These are phyloP conservation scores for Lavandula angustifolia DNA, from an alignment of 257 asterid genomes.

Conservation along the genomic window DNA sequence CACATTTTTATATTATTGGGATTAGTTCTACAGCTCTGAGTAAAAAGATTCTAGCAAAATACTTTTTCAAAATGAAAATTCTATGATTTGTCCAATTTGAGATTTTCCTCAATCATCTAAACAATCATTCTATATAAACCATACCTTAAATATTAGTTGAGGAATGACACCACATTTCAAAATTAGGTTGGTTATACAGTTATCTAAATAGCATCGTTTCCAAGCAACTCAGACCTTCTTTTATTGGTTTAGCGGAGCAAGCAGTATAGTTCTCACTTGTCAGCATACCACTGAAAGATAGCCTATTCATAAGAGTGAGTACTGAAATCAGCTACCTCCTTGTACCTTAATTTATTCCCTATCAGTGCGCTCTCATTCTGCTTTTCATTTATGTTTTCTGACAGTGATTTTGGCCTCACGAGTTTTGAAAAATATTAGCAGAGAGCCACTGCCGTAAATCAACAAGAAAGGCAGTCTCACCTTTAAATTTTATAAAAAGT, in stretches of 20 bases:
- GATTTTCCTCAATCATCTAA: slow-evolving; percentile 13
- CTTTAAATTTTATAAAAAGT: background rate
- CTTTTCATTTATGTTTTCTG: background rate
- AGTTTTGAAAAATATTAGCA: slow-evolving; percentile 1
- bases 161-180: slow-evolving; percentile 8
- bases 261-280: background rate
- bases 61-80: background rate
- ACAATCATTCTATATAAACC: slow-evolving; percentile 20
- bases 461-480: background rate
- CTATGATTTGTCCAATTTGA: slow-evolving; percentile 10
- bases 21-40: slow-evolving; percentile 19
- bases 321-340: slow-evolving; percentile 2
- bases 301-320: background rate
- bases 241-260: background rate
- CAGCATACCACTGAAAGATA: too few species aligned
- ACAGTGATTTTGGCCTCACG: slow-evolving; percentile 3
- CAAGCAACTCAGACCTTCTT: background rate
- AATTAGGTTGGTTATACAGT: background rate
- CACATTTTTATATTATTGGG: slow-evolving; percentile 24
- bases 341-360: slow-evolving; percentile 5
- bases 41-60: background rate
- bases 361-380: slow-evolving; percentile 15
- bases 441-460: background rate
- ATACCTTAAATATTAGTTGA: slow-evolving; percentile 1
- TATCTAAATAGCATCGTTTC: slow-evolving; percentile 10